A percentile compares a stretch with the other conserved stretches of the same genome.
These are phyloP conservation scores for Cardiospermum halicacabum DNA, from an alignment of 345 rosid genomes.

Conservation along the genomic window DNA sequence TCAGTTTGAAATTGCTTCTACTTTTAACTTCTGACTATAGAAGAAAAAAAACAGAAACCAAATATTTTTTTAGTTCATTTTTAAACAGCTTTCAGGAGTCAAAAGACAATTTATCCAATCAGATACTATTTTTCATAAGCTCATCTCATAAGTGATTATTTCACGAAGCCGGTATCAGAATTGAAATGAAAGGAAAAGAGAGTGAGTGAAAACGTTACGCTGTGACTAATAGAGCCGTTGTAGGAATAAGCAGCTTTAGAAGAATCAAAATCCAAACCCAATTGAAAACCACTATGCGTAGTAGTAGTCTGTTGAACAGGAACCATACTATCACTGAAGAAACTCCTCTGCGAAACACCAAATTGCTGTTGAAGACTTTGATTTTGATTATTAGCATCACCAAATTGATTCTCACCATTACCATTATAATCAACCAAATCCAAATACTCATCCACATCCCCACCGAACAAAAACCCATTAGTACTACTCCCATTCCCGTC, in stretches of 20 bases:
- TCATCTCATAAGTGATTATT: too few relatives aligned
- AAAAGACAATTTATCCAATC: too few relatives aligned
- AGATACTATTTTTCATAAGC: too few relatives aligned
- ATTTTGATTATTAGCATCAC: conserved; percentile 26
- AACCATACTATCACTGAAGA: conserved; percentile 66
- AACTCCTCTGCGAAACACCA: conserved; percentile 36
- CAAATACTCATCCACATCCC: conserved; percentile 65
- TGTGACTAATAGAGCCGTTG: conserved; percentile 43
- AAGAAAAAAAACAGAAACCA: too few relatives aligned
- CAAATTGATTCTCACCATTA: conserved; percentile 43
- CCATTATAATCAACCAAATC: conserved; percentile 67
- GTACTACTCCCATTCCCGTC: too few relatives aligned
- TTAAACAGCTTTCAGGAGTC: too few relatives aligned
- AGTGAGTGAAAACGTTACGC: conserved; percentile 37
- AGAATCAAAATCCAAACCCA: conserved; percentile 46
- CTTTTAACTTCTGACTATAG: too few relatives aligned
- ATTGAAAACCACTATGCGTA: too few relatives aligned
- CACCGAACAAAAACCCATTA: conserved; percentile 55
- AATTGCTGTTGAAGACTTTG: conserved; percentile 31
- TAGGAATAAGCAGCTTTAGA: conserved; percentile 42
- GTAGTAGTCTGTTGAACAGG: conserved; percentile 63
- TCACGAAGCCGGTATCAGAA: too few relatives aligned
- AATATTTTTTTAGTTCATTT: too few relatives aligned
- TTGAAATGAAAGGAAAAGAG: neutral
- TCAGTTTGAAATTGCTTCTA: too few relatives aligned